Evolutionary conservation across 805 yeast species (phyloP).

Genomic region (Metschnikowia vanudenii): DNA sequence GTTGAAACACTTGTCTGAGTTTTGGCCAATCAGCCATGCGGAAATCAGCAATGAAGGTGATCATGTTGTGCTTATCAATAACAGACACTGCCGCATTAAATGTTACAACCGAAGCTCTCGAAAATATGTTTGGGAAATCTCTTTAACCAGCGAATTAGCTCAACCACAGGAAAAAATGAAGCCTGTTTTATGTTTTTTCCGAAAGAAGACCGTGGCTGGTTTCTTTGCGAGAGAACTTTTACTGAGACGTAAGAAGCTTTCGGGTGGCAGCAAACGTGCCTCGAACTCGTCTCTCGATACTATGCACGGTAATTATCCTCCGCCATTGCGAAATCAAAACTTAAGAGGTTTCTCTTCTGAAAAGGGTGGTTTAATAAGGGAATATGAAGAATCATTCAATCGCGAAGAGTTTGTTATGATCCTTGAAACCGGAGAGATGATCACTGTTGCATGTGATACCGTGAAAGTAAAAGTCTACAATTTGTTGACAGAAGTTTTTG

Average conservation of each 20-base stretch:
- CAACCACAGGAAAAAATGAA: constrained; percentile 24
- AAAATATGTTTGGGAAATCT: constrained; percentile 57
- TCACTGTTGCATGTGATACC: constrained; percentile 48
- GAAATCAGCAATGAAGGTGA: constrained; percentile 60
- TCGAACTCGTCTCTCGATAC: constrained; percentile 24
- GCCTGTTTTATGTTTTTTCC: constrained; percentile 59
- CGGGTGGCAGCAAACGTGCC: constrained; percentile 35
- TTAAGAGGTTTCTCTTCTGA: background rate
- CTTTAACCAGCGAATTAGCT: constrained; percentile 35
- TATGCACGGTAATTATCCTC: constrained; percentile 37
- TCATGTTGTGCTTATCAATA: constrained; percentile 53
- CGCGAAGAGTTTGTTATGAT: constrained; percentile 53
- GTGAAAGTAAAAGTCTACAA: constrained; percentile 40
- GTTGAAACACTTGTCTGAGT: constrained; percentile 33
- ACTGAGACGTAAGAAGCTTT: constrained; percentile 20
- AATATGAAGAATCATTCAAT: constrained; percentile 23
- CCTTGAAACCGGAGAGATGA: constrained; percentile 48
- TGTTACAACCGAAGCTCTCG: constrained; percentile 59
- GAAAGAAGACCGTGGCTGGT: constrained; percentile 53
- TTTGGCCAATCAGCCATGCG: constrained; percentile 63
- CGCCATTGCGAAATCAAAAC: constrained; percentile 18
- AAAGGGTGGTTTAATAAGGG: background rate
- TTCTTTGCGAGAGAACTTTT: constrained; percentile 37
- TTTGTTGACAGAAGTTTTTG: constrained; percentile 24
- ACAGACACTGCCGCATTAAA: constrained; percentile 48